Percentiles rank a stretch among this genome's conserved stretches.
Conservation (phyloP, 495 filamentous ascomycete species). For the Podospora sp. region DNA sequence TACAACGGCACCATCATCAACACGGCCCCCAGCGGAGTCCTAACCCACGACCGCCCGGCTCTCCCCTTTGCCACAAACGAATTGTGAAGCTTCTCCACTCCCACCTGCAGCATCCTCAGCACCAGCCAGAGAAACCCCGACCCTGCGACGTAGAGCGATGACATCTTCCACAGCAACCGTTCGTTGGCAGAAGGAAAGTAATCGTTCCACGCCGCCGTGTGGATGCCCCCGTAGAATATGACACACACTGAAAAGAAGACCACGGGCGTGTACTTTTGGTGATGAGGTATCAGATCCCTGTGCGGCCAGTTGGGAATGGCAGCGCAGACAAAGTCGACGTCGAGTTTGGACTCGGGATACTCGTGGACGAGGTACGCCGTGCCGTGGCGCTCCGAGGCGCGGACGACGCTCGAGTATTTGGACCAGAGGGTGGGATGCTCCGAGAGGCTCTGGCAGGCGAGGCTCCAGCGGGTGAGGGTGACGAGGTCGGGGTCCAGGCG, state of each 20-base stretch:
- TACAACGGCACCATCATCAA: not conserved
- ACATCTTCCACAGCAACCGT: not conserved
- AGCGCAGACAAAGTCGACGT: not conserved
- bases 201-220: not conserved
- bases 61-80: not conserved
- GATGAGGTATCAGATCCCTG: not conserved
- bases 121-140: not conserved
- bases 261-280: not conserved
- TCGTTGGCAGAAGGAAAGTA: conserved; percentile 1
- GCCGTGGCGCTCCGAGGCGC: not conserved
- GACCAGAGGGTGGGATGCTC: not conserved
- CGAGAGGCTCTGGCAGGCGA: not conserved
- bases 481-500: not conserved
- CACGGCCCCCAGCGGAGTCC: not conserved
- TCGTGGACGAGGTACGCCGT: not conserved
- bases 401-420: not conserved
- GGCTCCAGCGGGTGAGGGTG: not conserved
- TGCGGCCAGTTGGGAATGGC: not conserved
- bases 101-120: not conserved
- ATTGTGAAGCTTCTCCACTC: not conserved
- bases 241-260: not conserved
- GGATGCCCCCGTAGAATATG: not conserved
- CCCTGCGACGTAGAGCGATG: not conserved
- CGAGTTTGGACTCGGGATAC: conserved; percentile 1
- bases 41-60: not conserved